A percentile compares a stretch with the other conserved stretches of the same genome.
Evolutionary conservation across 441 rosid genomes (phyloP).

Genomic region (Omphalea diandra): DNA sequence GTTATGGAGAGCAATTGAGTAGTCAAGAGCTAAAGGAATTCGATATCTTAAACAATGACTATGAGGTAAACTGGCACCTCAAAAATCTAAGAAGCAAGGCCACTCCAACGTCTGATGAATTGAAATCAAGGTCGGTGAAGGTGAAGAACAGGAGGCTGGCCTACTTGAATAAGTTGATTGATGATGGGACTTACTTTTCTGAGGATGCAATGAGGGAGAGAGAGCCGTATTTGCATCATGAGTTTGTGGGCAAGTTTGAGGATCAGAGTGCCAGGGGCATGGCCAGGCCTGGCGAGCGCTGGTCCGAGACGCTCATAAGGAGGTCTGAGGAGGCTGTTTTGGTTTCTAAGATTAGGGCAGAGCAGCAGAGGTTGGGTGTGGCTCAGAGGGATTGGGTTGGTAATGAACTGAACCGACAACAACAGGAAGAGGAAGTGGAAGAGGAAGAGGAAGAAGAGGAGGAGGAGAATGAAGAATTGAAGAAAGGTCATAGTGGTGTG

Average conservation of each 20-base stretch:
- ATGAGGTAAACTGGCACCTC: slow-evolving; percentile 83
- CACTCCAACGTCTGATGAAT: slow-evolving; percentile 62
- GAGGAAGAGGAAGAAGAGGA: slow-evolving; percentile 51
- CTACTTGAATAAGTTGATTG: slow-evolving; percentile 57
- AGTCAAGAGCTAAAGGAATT: slow-evolving; percentile 65
- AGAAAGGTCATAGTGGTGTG: slow-evolving; percentile 18
- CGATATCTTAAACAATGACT: slow-evolving; percentile 56
- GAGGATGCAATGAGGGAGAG: slow-evolving; percentile 98
- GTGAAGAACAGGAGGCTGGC: slow-evolving; percentile 88
- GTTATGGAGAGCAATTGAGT: slow-evolving; percentile 66
- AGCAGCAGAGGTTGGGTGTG: slow-evolving; percentile 87
- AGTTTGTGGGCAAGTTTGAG: slow-evolving; percentile 91
- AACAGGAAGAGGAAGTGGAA: slow-evolving; percentile 49
- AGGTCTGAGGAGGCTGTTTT: slow-evolving; percentile 73
- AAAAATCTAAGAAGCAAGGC: slow-evolving; percentile 63
- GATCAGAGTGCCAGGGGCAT: slow-evolving; percentile 69
- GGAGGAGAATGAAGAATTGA: slow-evolving; percentile 27
- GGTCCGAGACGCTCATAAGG: slow-evolving; percentile 94
- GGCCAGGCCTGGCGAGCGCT: slow-evolving; percentile 94
- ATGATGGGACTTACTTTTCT: slow-evolving; percentile 75
- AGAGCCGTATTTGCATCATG: slow-evolving; percentile 92
- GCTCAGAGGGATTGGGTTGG: slow-evolving; percentile 83
- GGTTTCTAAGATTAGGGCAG: slow-evolving; percentile 75
- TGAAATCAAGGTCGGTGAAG: slow-evolving; percentile 55
- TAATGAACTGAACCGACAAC: slow-evolving; percentile 35